A percentile compares a stretch with the other conserved stretches of the same genome.
Conservation (phyloP, 2,329 filamentous ascomycete genomes). For the Aureobasidium musti region DNA sequence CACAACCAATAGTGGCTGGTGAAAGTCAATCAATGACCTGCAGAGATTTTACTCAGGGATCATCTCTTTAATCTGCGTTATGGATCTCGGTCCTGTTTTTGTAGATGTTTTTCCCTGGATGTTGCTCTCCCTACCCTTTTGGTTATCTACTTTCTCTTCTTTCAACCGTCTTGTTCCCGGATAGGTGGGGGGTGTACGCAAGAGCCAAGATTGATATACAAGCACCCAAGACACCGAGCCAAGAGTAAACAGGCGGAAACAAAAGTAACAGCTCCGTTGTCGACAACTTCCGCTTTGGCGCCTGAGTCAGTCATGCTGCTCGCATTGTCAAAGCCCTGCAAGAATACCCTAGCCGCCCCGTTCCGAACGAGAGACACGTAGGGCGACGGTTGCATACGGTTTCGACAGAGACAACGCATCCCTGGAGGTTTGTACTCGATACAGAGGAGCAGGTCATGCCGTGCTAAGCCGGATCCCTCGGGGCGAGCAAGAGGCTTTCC, state of each 20-base stretch:
- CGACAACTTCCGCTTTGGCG: background rate
- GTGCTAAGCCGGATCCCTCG: conserved; percentile 2
- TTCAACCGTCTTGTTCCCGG: background rate
- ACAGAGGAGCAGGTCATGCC: background rate
- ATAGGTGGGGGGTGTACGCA: background rate
- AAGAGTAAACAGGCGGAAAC: too few species aligned
- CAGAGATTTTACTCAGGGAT: background rate
- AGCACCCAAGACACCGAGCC: background rate
- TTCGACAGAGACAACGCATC: background rate
- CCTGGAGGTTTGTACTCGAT: background rate
- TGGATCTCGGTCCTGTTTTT: background rate
- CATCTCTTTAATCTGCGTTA: background rate
- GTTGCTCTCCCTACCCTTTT: background rate
- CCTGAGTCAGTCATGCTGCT: background rate
- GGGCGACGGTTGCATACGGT: background rate
- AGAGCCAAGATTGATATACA: conserved; percentile 5
- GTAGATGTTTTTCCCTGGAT: background rate
- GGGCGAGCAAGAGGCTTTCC: background rate
- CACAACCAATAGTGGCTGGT: conserved; percentile 9
- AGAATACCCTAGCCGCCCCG: background rate
- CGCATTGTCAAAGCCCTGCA: background rate
- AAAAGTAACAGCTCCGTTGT: too few species aligned
- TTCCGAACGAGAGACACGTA: background rate
- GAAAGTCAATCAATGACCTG: background rate
- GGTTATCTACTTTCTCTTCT: background rate